Evolutionary conservation across 1,284 basidiomycete species (phyloP).

Genomic region (Exobasidium rhododendri): DNA sequence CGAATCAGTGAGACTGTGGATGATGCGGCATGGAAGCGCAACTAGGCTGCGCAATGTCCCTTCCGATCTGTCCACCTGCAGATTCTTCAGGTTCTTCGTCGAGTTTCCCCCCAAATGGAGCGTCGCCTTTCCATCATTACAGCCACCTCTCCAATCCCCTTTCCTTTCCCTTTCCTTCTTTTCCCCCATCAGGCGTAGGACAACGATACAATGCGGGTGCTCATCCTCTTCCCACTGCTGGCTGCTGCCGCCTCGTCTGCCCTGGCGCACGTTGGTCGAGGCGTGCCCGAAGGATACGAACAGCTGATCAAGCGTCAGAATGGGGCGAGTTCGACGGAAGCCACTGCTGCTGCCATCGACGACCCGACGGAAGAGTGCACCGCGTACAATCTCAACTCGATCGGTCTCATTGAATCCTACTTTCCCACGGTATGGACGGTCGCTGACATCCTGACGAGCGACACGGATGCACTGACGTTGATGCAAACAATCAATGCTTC

Average conservation of each 20-base stretch:
- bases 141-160: too few relatives aligned
- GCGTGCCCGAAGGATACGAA: conserved; percentile 33
- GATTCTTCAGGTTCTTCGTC: too few relatives aligned
- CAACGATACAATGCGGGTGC: not conserved
- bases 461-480: conserved; percentile 55
- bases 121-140: too few relatives aligned
- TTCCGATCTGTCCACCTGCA: too few relatives aligned
- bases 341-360: conserved; percentile 29
- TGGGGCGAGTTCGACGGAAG: too few relatives aligned
- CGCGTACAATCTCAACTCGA: conserved; percentile 32
- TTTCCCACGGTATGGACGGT: conserved; percentile 54
- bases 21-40: too few relatives aligned
- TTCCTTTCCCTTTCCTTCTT: too few relatives aligned
- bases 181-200: too few relatives aligned
- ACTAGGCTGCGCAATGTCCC: too few relatives aligned
- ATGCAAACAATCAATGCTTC: conserved; percentile 51
- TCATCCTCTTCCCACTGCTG: not conserved
- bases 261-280: conserved; percentile 34
- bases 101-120: too few relatives aligned
- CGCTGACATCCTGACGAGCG: conserved; percentile 54
- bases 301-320: too few relatives aligned
- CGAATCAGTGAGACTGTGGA: too few relatives aligned
- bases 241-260: conserved; percentile 2
- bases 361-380: conserved; percentile 35
- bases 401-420: conserved; percentile 26